phyloP scores from a whole-genome alignment of 331 rosid genomes.

The Cydonia oblonga region DNA sequence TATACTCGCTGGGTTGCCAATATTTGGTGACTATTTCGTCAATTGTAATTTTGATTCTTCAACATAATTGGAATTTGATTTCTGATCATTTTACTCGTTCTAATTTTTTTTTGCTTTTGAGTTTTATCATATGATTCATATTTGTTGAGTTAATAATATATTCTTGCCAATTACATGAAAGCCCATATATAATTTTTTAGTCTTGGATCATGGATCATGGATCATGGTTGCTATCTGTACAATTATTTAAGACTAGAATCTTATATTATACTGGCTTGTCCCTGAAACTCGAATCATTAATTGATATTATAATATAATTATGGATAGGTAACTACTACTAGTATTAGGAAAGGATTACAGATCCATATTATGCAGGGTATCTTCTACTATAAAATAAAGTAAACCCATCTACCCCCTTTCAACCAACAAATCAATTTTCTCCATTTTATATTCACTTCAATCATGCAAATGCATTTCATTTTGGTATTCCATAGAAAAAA shows the following conservation, averaged over 20 bases:
- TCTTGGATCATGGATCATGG: no score
- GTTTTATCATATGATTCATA: neutral
- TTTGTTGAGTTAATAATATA: neutral
- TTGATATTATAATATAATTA: neutral
- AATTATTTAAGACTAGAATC: no score
- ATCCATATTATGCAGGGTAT: neutral
- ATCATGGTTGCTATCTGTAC: no score
- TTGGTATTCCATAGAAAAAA: neutral
- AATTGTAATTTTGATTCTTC: no score
- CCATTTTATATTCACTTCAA: neutral
- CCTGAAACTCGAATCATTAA: neutral
- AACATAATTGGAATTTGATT: neutral
- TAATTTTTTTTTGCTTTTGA: neutral
- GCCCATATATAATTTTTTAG: no score
- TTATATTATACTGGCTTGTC: no score
- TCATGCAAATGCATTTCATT: neutral
- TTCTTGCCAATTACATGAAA: no score
- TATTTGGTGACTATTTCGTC: neutral
- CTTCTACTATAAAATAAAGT: neutral
- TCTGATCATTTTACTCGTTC: neutral
- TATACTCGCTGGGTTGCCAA: no score
- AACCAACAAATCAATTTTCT: neutral
- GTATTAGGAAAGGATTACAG: no score
- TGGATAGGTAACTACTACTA: neutral
- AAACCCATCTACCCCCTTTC: neutral